Percentiles rank a stretch among this genome's conserved stretches.
Evolutionary conservation across 2,329 filamentous ascomycete genomes (phyloP).

Genomic region (Myrmaecium sp.): DNA sequence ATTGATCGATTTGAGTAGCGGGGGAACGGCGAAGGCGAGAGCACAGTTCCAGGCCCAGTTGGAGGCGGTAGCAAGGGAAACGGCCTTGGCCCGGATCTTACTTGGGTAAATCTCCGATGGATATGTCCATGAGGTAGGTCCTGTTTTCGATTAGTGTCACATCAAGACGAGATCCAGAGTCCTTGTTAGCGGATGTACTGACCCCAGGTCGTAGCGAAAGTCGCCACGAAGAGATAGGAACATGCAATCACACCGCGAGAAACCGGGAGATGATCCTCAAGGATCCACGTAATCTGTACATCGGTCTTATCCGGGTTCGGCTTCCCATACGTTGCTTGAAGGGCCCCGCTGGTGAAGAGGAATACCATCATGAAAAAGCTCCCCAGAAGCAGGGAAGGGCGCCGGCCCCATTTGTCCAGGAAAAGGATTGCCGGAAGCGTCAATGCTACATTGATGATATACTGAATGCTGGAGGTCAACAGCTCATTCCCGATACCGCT

Average conservation of each 20-base stretch:
- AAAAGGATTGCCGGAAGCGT: slow-evolving; percentile 38
- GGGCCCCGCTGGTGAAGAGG: slow-evolving; percentile 7
- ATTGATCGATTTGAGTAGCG: slow-evolving; percentile 13
- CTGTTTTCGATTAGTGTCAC: not conserved
- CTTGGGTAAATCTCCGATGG: slow-evolving; percentile 29
- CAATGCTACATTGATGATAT: slow-evolving; percentile 38
- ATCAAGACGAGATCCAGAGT: not conserved
- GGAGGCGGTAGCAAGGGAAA: slow-evolving; percentile 19
- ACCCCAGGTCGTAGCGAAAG: slow-evolving; percentile 38
- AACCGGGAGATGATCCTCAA: slow-evolving; percentile 30
- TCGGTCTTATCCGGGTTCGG: slow-evolving; percentile 7
- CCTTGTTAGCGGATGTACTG: slow-evolving; percentile 28
- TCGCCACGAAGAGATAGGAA: slow-evolving; percentile 46
- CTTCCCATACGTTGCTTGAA: slow-evolving; percentile 5
- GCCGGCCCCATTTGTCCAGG: slow-evolving; percentile 36
- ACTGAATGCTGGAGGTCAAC: slow-evolving; percentile 37
- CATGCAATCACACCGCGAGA: slow-evolving; percentile 41
- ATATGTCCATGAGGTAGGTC: slow-evolving; percentile 24
- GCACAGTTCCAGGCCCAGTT: slow-evolving; percentile 22
- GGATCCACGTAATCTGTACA: slow-evolving; percentile 32
- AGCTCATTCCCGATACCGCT: slow-evolving; percentile 31
- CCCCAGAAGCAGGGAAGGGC: slow-evolving; percentile 32
- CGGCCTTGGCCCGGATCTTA: slow-evolving; percentile 18
- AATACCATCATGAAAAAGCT: slow-evolving; percentile 32
- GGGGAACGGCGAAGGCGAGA: slow-evolving; percentile 17